These are phyloP conservation scores for Leishmania tarentolae DNA, from an alignment of 208 protist genomes.

Conservation along the genomic window DNA sequence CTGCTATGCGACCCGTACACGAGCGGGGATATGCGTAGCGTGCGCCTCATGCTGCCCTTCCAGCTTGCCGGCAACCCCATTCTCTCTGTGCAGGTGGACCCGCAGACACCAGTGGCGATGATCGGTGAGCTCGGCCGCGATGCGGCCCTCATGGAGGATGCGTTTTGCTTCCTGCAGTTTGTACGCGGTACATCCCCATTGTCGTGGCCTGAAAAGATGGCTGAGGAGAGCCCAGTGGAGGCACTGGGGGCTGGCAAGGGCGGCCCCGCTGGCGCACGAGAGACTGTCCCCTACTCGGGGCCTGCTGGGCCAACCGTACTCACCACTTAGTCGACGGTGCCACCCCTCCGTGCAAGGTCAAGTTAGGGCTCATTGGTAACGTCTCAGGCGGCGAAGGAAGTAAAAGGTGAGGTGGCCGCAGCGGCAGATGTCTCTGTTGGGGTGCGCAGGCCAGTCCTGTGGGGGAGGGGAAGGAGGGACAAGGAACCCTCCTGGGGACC, in stretches of 20 bases:
- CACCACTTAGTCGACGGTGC: not conserved
- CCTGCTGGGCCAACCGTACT: not conserved
- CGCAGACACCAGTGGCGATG: slow-evolving; percentile 63
- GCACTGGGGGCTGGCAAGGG: slow-evolving; percentile 1
- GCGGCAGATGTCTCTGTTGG: not conserved
- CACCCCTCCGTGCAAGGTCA: not conserved
- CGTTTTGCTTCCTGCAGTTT: slow-evolving; percentile 81
- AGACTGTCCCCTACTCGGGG: not conserved
- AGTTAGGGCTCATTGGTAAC: not conserved
- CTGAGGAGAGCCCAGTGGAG: slow-evolving; percentile 12
- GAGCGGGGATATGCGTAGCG: slow-evolving; percentile 65
- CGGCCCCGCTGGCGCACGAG: not conserved
- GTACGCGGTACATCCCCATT: slow-evolving; percentile 69
- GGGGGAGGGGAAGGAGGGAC: not conserved
- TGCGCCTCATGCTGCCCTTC: slow-evolving; percentile 70
- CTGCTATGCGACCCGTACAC: slow-evolving; percentile 77
- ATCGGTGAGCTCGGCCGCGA: slow-evolving; percentile 83
- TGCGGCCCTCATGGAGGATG: slow-evolving; percentile 83
- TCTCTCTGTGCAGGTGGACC: slow-evolving; percentile 77
- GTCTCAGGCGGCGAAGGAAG: not conserved
- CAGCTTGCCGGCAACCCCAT: slow-evolving; percentile 86
- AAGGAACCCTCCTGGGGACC: not conserved
- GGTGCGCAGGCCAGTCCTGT: not conserved
- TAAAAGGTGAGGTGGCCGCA: not conserved
- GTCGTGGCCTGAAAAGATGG: slow-evolving; percentile 61